These are phyloP conservation scores for Russula emetica DNA, from an alignment of 768 basidiomycete genomes.

Conservation along the genomic window DNA sequence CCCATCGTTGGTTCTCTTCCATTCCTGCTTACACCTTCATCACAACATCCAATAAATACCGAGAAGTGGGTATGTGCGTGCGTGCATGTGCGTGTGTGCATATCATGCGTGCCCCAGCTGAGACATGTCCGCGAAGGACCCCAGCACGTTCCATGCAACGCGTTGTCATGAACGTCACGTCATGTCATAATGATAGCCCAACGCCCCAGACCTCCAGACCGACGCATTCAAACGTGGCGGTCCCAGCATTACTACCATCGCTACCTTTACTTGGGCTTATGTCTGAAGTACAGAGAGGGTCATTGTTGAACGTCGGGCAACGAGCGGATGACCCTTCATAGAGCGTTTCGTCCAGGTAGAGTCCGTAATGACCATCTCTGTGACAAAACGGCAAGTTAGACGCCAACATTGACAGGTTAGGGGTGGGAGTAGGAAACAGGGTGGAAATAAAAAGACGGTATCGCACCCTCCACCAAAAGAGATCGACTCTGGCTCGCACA, in stretches of 20 bases:
- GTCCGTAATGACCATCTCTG: constrained; percentile 83
- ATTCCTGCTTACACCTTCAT: constrained; percentile 12
- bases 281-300: constrained; percentile 59
- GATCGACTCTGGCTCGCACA: constrained; percentile 75
- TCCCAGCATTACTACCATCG: constrained; percentile 37
- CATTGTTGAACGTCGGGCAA: constrained; percentile 86
- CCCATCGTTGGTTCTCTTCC: constrained; percentile 11
- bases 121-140: constrained; percentile 6
- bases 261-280: constrained; percentile 29
- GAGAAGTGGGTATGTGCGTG: not conserved
- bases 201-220: constrained; percentile 90
- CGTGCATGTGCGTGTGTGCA: constrained; percentile 1
- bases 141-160: constrained; percentile 19
- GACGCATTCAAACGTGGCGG: constrained; percentile 79
- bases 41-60: constrained; percentile 10
- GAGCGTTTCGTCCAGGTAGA: constrained; percentile 81
- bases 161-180: constrained; percentile 6
- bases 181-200: constrained; percentile 34
- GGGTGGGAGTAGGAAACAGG: not conserved
- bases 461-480: constrained; percentile 91
- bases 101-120: not conserved
- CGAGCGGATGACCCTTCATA: constrained; percentile 78
- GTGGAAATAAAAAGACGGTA: not conserved
- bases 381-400: constrained; percentile 11
- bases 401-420: not conserved